A percentile compares a stretch with the other conserved stretches of the same genome.
Conservation (phyloP, 257 asterid species). For the Leonotis leonurus region DNA sequence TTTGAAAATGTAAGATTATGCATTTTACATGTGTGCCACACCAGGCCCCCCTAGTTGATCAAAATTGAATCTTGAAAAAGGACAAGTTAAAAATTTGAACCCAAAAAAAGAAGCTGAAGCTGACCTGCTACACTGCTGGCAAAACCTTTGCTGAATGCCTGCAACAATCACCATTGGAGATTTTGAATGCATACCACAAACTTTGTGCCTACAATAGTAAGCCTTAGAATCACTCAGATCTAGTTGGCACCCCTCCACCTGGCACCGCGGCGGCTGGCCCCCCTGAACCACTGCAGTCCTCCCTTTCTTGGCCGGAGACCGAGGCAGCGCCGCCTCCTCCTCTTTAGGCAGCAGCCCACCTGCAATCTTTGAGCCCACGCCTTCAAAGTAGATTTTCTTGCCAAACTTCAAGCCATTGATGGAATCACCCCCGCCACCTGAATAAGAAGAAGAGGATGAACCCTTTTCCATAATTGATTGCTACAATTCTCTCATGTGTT, state of each 20-base stretch:
- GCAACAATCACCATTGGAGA: constrained; percentile 69
- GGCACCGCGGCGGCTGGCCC: constrained; percentile 78
- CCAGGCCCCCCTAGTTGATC: no score
- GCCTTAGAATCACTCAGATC: constrained; percentile 96
- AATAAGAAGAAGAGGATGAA: constrained; percentile 37
- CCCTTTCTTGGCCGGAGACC: constrained; percentile 63
- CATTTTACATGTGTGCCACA: no score
- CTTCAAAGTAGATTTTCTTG: constrained; percentile 71
- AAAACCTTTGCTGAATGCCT: constrained; percentile 87
- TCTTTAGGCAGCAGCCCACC: no score
- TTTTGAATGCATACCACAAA: constrained; percentile 85
- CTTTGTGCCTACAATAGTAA: constrained; percentile 92
- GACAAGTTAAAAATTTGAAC: no score
- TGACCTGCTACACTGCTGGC: constrained; percentile 99
- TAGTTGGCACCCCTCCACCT: constrained; percentile 83
- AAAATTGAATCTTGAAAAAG: not conserved
- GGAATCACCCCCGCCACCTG: no score
- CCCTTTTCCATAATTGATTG: constrained; percentile 61
- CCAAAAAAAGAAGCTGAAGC: not conserved
- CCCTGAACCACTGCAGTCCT: constrained; percentile 41
- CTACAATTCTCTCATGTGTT: constrained; percentile 40
- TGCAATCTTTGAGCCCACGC: no score
- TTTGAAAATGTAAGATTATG: constrained; percentile 4
- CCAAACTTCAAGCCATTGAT: constrained; percentile 67
- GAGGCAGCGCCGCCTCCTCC: constrained; percentile 23